phyloP scores from a whole-genome alignment of 768 basidiomycete genomes.

The Mycena amicta region DNA sequence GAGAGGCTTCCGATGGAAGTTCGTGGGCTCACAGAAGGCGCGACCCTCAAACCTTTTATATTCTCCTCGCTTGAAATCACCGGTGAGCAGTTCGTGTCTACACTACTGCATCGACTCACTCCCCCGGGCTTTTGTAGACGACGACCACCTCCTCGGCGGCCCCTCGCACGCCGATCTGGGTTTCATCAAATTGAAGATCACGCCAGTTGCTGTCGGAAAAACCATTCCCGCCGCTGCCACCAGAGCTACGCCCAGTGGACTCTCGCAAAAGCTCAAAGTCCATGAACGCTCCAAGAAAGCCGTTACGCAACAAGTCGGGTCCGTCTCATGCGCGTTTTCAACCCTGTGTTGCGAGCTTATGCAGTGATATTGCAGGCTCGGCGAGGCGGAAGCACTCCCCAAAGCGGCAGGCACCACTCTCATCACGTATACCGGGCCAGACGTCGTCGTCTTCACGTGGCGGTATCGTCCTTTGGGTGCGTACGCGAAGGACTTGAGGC shows the following conservation, averaged over 20 bases:
- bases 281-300: not conserved
- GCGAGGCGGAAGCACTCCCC: not conserved
- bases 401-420: not conserved
- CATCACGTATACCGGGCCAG: not conserved
- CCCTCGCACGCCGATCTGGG: not conserved
- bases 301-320: not conserved
- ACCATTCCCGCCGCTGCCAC: not conserved
- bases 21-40: not conserved
- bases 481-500: too few relatives aligned
- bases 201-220: not conserved
- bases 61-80: slow-evolving; percentile 19
- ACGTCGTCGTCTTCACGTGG: not conserved
- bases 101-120: too few relatives aligned
- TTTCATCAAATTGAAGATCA: not conserved
- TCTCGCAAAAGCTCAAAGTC: not conserved
- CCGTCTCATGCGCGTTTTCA: not conserved
- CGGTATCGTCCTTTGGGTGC: not conserved
- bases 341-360: not conserved
- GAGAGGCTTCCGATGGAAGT: not conserved
- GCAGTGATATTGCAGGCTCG: not conserved
- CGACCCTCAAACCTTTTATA: slow-evolving; percentile 3
- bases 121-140: too few relatives aligned
- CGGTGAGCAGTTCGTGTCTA: slow-evolving; percentile 13
- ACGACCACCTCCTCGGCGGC: not conserved
- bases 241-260: not conserved